Evolutionary conservation across 495 filamentous ascomycete genomes (phyloP), one percentile per base, ranked within the genome.

Genomic region (Chaetomidium leptoderma): DNA sequence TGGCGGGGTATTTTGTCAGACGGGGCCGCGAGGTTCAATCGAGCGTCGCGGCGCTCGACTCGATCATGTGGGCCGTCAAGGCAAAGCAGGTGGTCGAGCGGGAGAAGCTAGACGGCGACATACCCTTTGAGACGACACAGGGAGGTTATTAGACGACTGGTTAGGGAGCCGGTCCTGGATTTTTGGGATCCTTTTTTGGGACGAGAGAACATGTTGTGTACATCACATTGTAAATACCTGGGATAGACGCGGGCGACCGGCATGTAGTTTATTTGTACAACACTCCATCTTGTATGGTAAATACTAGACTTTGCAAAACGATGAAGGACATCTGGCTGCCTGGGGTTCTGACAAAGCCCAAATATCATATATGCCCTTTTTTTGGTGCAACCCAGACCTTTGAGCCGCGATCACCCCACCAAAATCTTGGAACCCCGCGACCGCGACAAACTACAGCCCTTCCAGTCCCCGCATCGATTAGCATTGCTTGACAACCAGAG

Each of bases 1-100:
- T 89, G 59, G 93, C 92, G 69, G 92, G 91, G 13, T 96, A 88
- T 69, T 84, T 96, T 42, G 78, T 93, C 40, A 74, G 73, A 53
- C 80, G 82, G 26, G 91, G 74, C 21, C 78, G 85, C 64, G 84
- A 90, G 70, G 60, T 88, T 39, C 85, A 86, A 13, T 66, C 91
- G 6, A 72, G 77, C 47, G 84, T 83, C 59, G 75, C 79, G 49
- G 72, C 87, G 59, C 90, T 96, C 62, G 66, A 68, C 26, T 59
- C 66, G 42, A 55, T 72, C 19, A 45, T 72, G 53, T 30, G 29
- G 23, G 40, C 65, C 56, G 66, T 75, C 43, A 75, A 74, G 63
- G 72, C 71, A 9, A 72, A 70, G 39, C 58, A 64, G 11, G 11
- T 43, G 17, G 58, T 58, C 7, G 37, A 57, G 30, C 26, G 42